A percentile compares a stretch with the other conserved stretches of the same genome.
Conservation (phyloP, 73 alveolate species). For the Paraurostyla sp. region DNA sequence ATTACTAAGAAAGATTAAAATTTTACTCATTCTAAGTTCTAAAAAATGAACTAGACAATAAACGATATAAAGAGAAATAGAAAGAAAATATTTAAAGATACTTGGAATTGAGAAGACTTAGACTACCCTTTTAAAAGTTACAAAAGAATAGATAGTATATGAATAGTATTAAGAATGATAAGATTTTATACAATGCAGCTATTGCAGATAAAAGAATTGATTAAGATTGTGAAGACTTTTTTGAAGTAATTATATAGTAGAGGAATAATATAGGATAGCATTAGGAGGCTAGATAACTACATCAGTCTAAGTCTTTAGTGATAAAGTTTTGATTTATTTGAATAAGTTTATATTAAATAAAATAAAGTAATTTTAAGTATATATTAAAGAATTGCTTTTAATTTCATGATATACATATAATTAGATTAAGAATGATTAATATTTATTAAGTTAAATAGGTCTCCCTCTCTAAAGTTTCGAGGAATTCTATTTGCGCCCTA, state of each 20-base stretch:
- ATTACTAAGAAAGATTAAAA: too few species aligned
- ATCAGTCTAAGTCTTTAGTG: not conserved
- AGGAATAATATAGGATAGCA: not conserved
- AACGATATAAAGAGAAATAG: not conserved
- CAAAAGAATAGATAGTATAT: not conserved
- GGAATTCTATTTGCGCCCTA: conserved; percentile 1
- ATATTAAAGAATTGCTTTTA: too few species aligned
- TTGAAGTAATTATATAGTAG: not conserved
- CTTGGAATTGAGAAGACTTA: not conserved
- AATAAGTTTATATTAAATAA: not conserved
- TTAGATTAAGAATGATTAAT: not conserved
- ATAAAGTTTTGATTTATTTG: not conserved
- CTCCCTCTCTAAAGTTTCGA: not conserved
- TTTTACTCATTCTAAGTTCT: too few species aligned
- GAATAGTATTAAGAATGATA: not conserved
- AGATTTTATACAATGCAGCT: not conserved
- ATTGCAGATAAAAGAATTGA: too few species aligned
- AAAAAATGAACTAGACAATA: not conserved
- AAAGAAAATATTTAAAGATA: not conserved
- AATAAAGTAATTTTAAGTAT: too few species aligned
- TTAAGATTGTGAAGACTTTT: not conserved
- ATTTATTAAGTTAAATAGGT: conserved; percentile 54
- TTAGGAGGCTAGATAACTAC: too few species aligned
- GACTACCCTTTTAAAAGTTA: not conserved
- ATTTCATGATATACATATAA: not conserved